Conservation (phyloP, 176 grass and related monocot genomes). For the Phyllostachys edulis region DNA sequence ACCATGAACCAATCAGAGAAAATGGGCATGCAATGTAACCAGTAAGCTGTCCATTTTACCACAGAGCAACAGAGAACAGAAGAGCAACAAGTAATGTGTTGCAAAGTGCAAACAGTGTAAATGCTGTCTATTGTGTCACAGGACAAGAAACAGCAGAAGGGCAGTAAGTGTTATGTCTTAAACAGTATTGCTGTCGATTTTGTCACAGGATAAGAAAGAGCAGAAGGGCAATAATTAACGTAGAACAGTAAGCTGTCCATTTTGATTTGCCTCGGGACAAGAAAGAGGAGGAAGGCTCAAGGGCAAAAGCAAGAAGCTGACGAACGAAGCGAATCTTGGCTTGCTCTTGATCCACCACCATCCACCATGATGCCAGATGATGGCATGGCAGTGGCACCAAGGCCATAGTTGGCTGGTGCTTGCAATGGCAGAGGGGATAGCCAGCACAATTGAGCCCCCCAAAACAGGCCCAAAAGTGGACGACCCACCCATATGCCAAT, state of each 20-base stretch:
- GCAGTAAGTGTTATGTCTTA: neutral
- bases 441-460: constrained; percentile 5
- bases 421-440: neutral
- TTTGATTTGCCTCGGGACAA: neutral
- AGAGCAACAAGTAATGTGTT: neutral
- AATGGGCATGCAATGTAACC: neutral
- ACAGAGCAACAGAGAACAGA: neutral
- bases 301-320: neutral
- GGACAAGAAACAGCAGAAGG: neutral
- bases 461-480: constrained; percentile 10
- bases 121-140: neutral
- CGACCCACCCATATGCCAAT: neutral
- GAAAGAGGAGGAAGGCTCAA: neutral
- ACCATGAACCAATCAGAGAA: neutral
- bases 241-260: neutral
- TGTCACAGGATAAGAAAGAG: neutral
- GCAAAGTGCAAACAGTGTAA: neutral
- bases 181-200: neutral
- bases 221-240: neutral
- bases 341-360: constrained; percentile 15
- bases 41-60: neutral
- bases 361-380: constrained; percentile 9
- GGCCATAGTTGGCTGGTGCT: constrained; percentile 19
- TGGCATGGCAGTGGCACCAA: constrained; percentile 33
- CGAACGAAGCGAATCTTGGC: neutral